Base-by-base conservation (phyloP, 2,329 filamentous ascomycete species). In the Pyricularia sp. region DNA sequence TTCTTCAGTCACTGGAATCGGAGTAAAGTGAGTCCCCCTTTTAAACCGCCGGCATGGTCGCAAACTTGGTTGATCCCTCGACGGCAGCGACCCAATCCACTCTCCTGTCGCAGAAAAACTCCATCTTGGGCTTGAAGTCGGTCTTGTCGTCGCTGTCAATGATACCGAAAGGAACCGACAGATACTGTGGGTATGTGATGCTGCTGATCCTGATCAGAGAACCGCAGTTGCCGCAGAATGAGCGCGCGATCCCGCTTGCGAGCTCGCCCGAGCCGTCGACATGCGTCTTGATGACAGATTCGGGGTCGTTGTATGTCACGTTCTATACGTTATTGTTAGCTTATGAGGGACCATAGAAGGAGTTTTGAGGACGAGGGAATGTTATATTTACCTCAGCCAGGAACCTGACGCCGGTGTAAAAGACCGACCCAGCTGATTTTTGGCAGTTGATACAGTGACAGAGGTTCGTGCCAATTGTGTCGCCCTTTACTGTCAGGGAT, bases 401-500 rank as follows among this genome's bases (percentile, higher is more conserved):
- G 67, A 70, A 76, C n/a, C n/a, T 69, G 33, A 69, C 72, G n/a
- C 72, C 28, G 12, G 70, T 65, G 9, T 66, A 69, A 33, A 72
- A 73, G 5, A 69, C n/a, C 6, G 23, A 59, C 12, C 73, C 74
- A 2, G 69, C 68, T 23, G 14, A 36, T 55, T 76, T 75, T 69
- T 75, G 73, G 70, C 73, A 76, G 28, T 73, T 70, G 20, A 36
- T 69, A 70, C 74, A 76, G 69, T 76, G 73, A 70, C 75, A 76
- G 25, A 74, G 61, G 58, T 73, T 73, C n/a, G 64, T 69, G 50
- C 63, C 30, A 11, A 70, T 2, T 42, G 74, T 73, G 2, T 69
- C 61, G 33, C 72, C 74, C 20, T 59, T 64, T 42, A 75, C 67
- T 59, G 65, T 64, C 20, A 73, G 5, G 20, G 72, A 67, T 67